Percentiles rank a stretch among this genome's conserved stretches.
These are phyloP conservation scores for Tricholoma matsutake DNA, from an alignment of 768 basidiomycete species.

Conservation along the genomic window DNA sequence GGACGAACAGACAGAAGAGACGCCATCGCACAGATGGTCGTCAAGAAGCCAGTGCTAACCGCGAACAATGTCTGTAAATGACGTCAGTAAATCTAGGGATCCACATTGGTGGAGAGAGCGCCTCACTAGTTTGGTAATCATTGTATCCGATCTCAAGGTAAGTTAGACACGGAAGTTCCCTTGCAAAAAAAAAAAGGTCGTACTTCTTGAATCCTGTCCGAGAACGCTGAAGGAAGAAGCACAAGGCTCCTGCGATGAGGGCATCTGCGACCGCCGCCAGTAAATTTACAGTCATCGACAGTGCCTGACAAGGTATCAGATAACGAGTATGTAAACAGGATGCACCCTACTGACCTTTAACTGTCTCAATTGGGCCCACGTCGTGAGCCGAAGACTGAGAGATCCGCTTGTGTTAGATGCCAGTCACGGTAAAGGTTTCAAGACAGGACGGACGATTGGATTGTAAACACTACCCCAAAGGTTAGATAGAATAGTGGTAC, in stretches of 20 bases:
- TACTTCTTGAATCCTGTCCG: conserved; percentile 53
- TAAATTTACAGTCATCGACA: conserved; percentile 56
- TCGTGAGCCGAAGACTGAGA: conserved; percentile 39
- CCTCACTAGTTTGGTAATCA: conserved; percentile 38
- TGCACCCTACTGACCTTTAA: conserved; percentile 37
- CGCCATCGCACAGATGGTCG: conserved; percentile 40
- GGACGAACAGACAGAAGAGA: conserved; percentile 35
- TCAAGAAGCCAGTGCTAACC: conserved; percentile 40
- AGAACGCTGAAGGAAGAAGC: conserved; percentile 46
- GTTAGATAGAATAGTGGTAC: conserved; percentile 2
- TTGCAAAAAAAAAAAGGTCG: conserved; percentile 5
- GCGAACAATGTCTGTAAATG: conserved; percentile 35
- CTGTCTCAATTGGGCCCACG: conserved; percentile 39
- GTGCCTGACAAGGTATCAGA: conserved; percentile 30
- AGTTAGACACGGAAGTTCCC: conserved; percentile 11
- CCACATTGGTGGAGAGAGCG: not conserved
- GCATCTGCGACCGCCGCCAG: conserved; percentile 49
- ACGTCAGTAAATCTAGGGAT: not conserved
- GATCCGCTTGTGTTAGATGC: not conserved
- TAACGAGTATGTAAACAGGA: conserved; percentile 4
- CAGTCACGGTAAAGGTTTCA: not conserved
- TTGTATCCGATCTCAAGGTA: conserved; percentile 37
- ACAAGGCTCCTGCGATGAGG: conserved; percentile 47
- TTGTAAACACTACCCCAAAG: conserved; percentile 38
- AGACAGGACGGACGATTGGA: conserved; percentile 37